A percentile compares a stretch with the other conserved stretches of the same genome.
phyloP scores from a whole-genome alignment of 768 basidiomycete genomes.

The Hygrocybe punicea region DNA sequence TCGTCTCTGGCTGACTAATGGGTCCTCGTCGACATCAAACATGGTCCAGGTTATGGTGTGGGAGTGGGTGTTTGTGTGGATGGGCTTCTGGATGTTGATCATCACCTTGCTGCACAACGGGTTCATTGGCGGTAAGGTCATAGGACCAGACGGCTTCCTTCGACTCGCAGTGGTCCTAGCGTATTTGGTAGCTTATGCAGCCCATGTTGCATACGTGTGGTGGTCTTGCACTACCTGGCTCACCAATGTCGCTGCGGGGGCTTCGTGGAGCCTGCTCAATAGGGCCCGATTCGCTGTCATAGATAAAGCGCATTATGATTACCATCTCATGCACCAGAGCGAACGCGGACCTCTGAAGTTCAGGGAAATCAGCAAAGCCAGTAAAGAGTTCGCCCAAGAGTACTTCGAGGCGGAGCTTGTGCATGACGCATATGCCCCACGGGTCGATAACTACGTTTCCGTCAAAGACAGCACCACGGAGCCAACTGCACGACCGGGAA shows the following conservation, averaged over 20 bases:
- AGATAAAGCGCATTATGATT: neutral
- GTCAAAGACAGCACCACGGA: neutral
- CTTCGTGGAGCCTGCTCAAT: neutral
- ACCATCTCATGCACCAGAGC: neutral
- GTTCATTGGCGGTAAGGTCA: neutral
- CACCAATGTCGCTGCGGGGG: neutral
- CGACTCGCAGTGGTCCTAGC: neutral
- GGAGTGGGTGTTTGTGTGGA: neutral
- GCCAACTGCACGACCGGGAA: neutral
- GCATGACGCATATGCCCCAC: neutral
- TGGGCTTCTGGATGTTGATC: neutral
- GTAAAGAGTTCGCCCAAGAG: conserved; percentile 1
- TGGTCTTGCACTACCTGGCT: neutral
- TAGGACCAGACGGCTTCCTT: neutral
- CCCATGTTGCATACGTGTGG: neutral
- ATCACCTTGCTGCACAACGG: conserved; percentile 1
- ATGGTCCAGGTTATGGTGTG: neutral
- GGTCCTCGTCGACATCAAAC: neutral
- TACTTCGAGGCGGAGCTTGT: neutral
- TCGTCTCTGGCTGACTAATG: conserved; percentile 1
- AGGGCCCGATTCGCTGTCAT: neutral
- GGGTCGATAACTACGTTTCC: neutral
- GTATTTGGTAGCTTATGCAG: neutral
- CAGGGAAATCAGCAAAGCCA: neutral
- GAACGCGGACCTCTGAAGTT: neutral